These are phyloP conservation scores for Peribolospora baueri DNA, from an alignment of 768 basidiomycete species.

Conservation along the genomic window DNA sequence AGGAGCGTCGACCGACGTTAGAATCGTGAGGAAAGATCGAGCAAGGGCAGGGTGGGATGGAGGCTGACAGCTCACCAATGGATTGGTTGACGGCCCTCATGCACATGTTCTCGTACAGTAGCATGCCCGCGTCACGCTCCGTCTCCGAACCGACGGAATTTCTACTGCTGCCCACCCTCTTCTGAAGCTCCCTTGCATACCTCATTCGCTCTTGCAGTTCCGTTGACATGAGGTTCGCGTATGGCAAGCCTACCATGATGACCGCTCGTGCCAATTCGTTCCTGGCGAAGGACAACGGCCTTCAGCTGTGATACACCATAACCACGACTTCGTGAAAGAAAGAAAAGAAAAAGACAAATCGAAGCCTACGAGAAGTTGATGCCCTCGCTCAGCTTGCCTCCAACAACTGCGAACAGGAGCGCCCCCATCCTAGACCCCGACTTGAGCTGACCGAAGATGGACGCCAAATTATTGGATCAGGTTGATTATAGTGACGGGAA, in stretches of 20 bases:
- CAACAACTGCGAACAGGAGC: constrained; percentile 75
- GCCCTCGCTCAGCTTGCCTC: constrained; percentile 92
- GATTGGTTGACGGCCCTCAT: constrained; percentile 73
- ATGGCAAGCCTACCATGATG: constrained; percentile 70
- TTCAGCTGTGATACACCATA: not conserved
- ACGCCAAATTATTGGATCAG: not conserved
- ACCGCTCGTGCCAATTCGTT: constrained; percentile 41
- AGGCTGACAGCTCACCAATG: constrained; percentile 39
- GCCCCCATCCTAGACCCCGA: not conserved
- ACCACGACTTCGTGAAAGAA: rapidly evolving
- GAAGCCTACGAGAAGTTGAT: constrained; percentile 28
- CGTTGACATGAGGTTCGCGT: constrained; percentile 69
- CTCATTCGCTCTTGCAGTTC: constrained; percentile 79
- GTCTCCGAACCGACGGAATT: constrained; percentile 20
- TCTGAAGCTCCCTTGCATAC: constrained; percentile 45
- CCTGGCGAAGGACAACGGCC: constrained; percentile 9
- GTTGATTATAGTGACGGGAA: not conserved
- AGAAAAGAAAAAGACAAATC: too few species aligned
- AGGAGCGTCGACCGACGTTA: not conserved
- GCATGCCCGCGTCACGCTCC: constrained; percentile 43
- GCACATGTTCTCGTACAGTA: constrained; percentile 44
- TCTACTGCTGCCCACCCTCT: constrained; percentile 18
- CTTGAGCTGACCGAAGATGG: not conserved
- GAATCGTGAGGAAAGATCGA: not conserved
- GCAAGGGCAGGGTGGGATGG: not conserved